Evolutionary conservation across 2,329 filamentous ascomycete genomes (phyloP).

Genomic region (Tolypocladium pustulatum): DNA sequence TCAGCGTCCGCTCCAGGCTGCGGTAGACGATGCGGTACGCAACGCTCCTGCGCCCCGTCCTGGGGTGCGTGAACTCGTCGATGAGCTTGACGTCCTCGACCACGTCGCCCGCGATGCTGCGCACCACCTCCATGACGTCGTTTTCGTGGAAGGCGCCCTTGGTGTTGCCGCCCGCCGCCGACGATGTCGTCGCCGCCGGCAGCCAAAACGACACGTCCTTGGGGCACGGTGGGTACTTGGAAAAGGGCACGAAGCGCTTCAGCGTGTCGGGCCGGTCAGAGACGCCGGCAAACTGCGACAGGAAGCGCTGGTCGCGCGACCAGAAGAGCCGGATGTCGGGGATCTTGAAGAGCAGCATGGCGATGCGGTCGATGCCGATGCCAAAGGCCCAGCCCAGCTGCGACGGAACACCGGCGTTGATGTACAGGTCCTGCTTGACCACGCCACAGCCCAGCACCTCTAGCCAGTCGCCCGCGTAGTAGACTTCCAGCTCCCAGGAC

Average conservation of each 20-base stretch:
- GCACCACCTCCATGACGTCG: conserved; percentile 92
- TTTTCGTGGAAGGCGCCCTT: conserved; percentile 70
- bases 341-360: conserved; percentile 94
- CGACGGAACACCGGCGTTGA: conserved; percentile 62
- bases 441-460: conserved; percentile 92
- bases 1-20: conserved; percentile 83
- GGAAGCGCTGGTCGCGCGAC: conserved; percentile 75
- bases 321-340: conserved; percentile 96
- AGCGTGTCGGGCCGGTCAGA: conserved; percentile 38
- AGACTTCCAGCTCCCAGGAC: conserved; percentile 92
- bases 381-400: conserved; percentile 94
- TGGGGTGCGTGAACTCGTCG: conserved; percentile 83
- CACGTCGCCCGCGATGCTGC: conserved; percentile 68
- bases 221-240: conserved; percentile 78
- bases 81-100: conserved; percentile 81
- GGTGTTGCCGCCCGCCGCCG: conserved; percentile 36
- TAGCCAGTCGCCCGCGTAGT: conserved; percentile 90
- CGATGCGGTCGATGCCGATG: conserved; percentile 84
- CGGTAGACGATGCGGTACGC: conserved; percentile 93
- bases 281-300: conserved; percentile 68
- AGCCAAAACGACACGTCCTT: conserved; percentile 97
- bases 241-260: conserved; percentile 72
- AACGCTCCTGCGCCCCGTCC: conserved; percentile 70
- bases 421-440: conserved; percentile 71
- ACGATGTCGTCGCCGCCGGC: conserved; percentile 17